phyloP scores from a whole-genome alignment of 129 eudicot species.

The Arctium lappa region DNA sequence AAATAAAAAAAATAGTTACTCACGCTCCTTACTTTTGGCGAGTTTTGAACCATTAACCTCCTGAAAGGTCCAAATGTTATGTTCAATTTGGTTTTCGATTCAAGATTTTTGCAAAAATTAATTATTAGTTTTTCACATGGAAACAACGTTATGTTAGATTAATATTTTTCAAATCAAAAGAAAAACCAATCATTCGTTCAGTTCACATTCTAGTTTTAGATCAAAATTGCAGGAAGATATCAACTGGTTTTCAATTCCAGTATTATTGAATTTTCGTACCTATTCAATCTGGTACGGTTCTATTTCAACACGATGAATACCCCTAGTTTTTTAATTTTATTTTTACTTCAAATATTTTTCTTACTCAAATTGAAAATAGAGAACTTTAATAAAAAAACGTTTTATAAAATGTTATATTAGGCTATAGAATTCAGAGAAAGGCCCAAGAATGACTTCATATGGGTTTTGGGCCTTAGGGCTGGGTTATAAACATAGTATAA shows the following conservation, averaged over 20 bases:
- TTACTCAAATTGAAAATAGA: background rate
- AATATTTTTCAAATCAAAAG: background rate
- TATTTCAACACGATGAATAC: background rate
- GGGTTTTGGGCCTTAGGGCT: background rate
- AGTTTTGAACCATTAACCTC: background rate
- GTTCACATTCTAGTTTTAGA: background rate
- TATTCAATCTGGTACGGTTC: background rate
- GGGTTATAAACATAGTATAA: background rate
- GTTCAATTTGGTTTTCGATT: background rate
- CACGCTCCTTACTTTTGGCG: background rate
- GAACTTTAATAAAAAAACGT: no score
- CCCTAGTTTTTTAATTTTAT: no score
- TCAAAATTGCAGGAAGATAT: no score
- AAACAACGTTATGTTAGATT: background rate
- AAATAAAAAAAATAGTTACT: background rate
- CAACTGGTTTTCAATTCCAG: background rate
- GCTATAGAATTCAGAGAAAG: background rate
- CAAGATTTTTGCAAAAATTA: background rate
- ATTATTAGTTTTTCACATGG: background rate
- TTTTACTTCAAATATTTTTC: no score
- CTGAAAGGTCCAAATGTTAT: no score
- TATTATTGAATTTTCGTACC: no score
- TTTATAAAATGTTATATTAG: background rate
- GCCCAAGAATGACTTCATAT: background rate
- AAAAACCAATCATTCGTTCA: background rate